phyloP scores from a whole-genome alignment of 2,329 filamentous ascomycete species.

The Mycosphaerelloides madeirae region DNA sequence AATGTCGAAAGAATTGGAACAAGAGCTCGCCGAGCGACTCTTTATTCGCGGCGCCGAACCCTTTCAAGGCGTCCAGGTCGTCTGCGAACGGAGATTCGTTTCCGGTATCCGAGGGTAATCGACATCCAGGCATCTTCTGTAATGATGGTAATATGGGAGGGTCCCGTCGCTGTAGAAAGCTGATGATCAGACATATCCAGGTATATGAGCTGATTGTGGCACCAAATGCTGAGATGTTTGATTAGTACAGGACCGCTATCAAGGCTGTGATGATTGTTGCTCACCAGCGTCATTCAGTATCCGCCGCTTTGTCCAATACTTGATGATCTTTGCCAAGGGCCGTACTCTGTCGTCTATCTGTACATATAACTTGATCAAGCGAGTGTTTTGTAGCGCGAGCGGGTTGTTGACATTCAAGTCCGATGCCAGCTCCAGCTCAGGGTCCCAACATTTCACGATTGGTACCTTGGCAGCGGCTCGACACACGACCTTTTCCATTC shows the following conservation, averaged over 20 bases:
- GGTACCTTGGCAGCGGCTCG: slow-evolving; percentile 93
- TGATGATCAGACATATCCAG: slow-evolving; percentile 98
- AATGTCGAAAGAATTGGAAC: slow-evolving; percentile 93
- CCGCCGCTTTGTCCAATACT: slow-evolving; percentile 91
- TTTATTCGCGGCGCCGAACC: slow-evolving; percentile 73
- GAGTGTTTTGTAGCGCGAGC: slow-evolving; percentile 87
- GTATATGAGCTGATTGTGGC: slow-evolving; percentile 97
- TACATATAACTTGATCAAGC: slow-evolving; percentile 97
- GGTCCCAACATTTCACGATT: slow-evolving; percentile 98
- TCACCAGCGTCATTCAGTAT: slow-evolving; percentile 94
- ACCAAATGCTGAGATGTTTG: slow-evolving; percentile 63
- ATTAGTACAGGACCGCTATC: slow-evolving; percentile 8
- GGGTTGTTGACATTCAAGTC: slow-evolving; percentile 99
- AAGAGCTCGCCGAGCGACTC: slow-evolving; percentile 80
- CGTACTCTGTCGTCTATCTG: slow-evolving; percentile 86
- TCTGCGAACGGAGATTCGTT: slow-evolving; percentile 77
- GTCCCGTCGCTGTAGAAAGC: slow-evolving; percentile 82
- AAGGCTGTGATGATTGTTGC: slow-evolving; percentile 26
- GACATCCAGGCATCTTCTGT: slow-evolving; percentile 66
- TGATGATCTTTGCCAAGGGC: slow-evolving; percentile 91
- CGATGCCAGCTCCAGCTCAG: slow-evolving; percentile 79
- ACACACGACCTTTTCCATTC: slow-evolving; percentile 95
- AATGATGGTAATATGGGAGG: slow-evolving; percentile 81
- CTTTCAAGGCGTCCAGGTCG: slow-evolving; percentile 60
- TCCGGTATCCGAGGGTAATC: slow-evolving; percentile 59